Base-by-base conservation (phyloP, 495 filamentous ascomycete species). In the Tetracladium setigerum region DNA sequence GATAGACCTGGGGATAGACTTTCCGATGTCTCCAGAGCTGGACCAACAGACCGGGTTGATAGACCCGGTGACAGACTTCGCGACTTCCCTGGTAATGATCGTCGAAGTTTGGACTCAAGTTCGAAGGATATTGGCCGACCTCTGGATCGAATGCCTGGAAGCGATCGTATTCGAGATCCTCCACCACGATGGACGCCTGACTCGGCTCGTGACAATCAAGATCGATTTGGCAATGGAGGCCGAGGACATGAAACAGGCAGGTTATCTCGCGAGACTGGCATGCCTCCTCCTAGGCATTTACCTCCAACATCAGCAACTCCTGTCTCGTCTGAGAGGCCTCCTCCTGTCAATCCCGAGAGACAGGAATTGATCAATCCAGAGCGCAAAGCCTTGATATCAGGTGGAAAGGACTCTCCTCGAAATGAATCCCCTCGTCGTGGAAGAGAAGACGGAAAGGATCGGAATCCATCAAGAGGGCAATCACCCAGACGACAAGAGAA, bases 301-400 rank as follows among this genome's bases (percentile, higher is more conserved):
- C 65, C 67, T 59, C 7, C 58, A 64, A 16, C 61, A 65, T 13
- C 66, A 65, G 57, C 50, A 17, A 50, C 48, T 38, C 30, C 46
- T 8, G 41, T 36, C 8, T 53, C 54, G 41, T 22, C 44, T 8
- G 58, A 50, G 11, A 39, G 54, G 32, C 34, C 46, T n/a, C 27
- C 52, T 36, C 42, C 17, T 11, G 39, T 47, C 33, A 56, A 57
- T 35, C n/a, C 47, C 1, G 59, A 64, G 17, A 46, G 53, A 41
- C 44, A 40, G 37, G 66, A 63, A 13, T 46, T 65, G 16, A 64
- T 81, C 34, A 78, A 81, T 53, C 76, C 80, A 2, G 77, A 72
- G 8, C 64, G 79, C 44, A 77, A 73, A 30, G 74, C 77, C n/a
- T 52, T 77, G 9, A 76, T 81, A 9, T 57, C 56, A 14, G 68